A percentile compares a stretch with the other conserved stretches of the same genome.
phyloP scores from a whole-genome alignment of 805 yeast genomes.

The Metschnikowia noctiluminum region DNA sequence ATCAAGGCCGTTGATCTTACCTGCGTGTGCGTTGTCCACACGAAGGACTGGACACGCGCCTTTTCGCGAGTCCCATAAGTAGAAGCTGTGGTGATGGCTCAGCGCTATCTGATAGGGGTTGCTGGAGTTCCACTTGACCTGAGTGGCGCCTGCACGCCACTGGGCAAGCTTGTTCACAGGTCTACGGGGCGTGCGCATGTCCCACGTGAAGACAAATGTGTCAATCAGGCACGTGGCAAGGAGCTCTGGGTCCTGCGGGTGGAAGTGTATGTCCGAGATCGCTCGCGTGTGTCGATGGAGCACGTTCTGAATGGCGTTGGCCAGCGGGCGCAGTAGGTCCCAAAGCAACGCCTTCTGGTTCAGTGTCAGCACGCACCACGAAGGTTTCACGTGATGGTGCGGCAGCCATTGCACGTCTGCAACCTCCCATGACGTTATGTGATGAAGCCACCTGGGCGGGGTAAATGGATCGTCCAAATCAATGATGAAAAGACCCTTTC shows the following conservation, averaged over 20 bases:
- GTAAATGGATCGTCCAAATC: slow-evolving; percentile 94
- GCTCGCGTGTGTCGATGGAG: slow-evolving; percentile 91
- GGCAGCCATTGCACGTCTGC: slow-evolving; percentile 99
- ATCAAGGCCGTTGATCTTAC: slow-evolving; percentile 87
- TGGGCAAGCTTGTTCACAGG: slow-evolving; percentile 84
- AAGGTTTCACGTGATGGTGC: slow-evolving; percentile 78
- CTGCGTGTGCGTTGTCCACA: slow-evolving; percentile 66
- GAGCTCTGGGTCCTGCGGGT: slow-evolving; percentile 79
- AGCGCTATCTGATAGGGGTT: slow-evolving; percentile 79
- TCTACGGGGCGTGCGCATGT: slow-evolving; percentile 70
- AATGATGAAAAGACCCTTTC: slow-evolving; percentile 79
- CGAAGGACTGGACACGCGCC: slow-evolving; percentile 72
- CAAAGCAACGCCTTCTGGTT: slow-evolving; percentile 94
- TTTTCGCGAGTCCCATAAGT: slow-evolving; percentile 85
- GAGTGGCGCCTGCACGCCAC: slow-evolving; percentile 93
- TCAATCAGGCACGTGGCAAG: slow-evolving; percentile 93
- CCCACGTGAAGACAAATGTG: slow-evolving; percentile 87
- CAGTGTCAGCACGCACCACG: slow-evolving; percentile 91
- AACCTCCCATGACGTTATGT: slow-evolving; percentile 94
- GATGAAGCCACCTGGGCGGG: slow-evolving; percentile 91
- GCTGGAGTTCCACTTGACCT: slow-evolving; percentile 86
- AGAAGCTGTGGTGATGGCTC: slow-evolving; percentile 76
- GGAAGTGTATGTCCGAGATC: slow-evolving; percentile 93
- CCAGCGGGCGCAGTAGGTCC: slow-evolving; percentile 75
- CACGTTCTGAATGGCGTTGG: slow-evolving; percentile 77